Conservation (phyloP, 164 flowering plant genomes). For the Kingdonia uniflora region DNA sequence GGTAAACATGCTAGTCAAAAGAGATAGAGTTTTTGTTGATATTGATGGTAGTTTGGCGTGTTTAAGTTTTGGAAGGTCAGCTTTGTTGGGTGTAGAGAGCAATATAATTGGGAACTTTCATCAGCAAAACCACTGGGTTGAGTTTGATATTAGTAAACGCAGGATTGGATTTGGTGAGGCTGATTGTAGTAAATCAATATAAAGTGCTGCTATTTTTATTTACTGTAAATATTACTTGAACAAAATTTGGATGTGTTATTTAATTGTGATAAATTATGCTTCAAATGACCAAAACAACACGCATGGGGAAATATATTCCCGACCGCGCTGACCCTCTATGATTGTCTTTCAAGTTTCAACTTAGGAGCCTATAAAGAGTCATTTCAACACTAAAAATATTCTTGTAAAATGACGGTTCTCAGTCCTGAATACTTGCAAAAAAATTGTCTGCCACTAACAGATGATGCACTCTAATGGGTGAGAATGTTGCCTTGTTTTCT, state of each 20-base stretch:
- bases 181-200: constrained; percentile 41
- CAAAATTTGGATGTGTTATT: neutral
- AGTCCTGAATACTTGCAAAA: too few species aligned
- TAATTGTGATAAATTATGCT: too few species aligned
- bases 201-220: neutral
- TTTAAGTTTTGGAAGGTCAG: constrained; percentile 60
- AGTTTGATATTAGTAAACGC: constrained; percentile 44
- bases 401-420: too few species aligned
- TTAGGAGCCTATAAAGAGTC: too few species aligned
- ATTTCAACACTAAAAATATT: too few species aligned
- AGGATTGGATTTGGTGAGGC: constrained; percentile 67
- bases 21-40: constrained; percentile 27
- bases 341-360: too few species aligned
- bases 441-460: too few species aligned
- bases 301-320: too few species aligned
- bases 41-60: constrained; percentile 54
- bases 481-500: too few species aligned
- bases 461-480: too few species aligned
- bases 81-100: constrained; percentile 39
- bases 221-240: neutral
- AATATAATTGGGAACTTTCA: constrained; percentile 70
- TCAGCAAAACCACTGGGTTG: constrained; percentile 81
- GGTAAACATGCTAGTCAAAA: constrained; percentile 35
- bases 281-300: too few species aligned
- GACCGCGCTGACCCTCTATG: too few species aligned